Conservation (phyloP, 352 stramenopile species). For the Globisporangium irregulare region DNA sequence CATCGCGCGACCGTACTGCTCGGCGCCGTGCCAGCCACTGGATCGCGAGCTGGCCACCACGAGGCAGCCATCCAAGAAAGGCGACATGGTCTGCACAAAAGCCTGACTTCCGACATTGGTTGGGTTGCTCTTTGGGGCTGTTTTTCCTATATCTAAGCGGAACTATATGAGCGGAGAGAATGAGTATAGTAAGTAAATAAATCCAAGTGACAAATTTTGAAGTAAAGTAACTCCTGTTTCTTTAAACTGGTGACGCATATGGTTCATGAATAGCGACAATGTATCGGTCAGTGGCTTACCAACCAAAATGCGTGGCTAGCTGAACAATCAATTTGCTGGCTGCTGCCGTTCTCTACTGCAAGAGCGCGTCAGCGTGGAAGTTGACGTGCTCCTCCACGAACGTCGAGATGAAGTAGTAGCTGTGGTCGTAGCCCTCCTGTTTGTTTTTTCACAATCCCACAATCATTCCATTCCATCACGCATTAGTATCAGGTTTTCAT, state of each 20-base stretch:
- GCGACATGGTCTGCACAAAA: conserved; percentile 6
- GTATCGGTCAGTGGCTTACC: neutral
- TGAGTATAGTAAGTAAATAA: neutral
- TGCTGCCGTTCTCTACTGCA: conserved; percentile 27
- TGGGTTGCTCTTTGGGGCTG: neutral
- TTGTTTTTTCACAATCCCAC: neutral
- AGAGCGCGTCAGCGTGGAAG: conserved; percentile 90
- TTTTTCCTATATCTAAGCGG: neutral
- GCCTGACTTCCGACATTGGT: neutral
- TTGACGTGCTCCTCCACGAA: conserved; percentile 96
- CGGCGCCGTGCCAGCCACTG: conserved; percentile 24
- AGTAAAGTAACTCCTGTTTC: neutral
- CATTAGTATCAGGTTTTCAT: neutral
- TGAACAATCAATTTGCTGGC: neutral
- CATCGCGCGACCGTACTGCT: conserved; percentile 43
- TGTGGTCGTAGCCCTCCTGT: conserved; percentile 95
- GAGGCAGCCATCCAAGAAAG: neutral
- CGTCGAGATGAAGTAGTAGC: conserved; percentile 97
- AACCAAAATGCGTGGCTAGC: neutral
- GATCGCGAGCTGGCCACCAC: neutral
- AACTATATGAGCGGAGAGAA: neutral
- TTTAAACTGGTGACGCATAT: neutral
- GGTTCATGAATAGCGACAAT: neutral
- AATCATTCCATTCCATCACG: neutral
- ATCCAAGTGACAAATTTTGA: conserved; percentile 2